Evolutionary conservation across 2,329 filamentous ascomycete species (phyloP), one percentile per base, ranked within the genome.

Genomic region (Xylaria sp.): DNA sequence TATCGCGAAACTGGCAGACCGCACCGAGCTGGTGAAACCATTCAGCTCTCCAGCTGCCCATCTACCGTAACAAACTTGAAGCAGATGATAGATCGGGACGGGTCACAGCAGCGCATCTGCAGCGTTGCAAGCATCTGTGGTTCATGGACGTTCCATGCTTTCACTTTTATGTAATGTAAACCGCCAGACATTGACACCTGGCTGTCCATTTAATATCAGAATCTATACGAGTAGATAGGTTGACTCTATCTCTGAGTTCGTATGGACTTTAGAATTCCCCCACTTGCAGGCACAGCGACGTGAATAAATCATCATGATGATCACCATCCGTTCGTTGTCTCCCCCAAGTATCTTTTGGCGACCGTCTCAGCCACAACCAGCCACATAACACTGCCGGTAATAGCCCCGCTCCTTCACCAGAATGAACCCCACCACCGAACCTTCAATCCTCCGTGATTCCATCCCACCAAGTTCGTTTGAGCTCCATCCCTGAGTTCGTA

Each of bases 401-500:
- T 11, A n/a, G 19, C 9, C 19, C 18, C 44, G 23, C 44, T 7
- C 16, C 10, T 16, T 47, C 37, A 13, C 39, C 16, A 11, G 39
- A 46, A 59, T 18, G 13, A 39, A 52, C 58, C 54, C 58, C 58
- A 50, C 57, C 57, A 59, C 23, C 23, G 23, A 30, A 19, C n/a
- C 8, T 54, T n/a, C 37, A 56, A 37, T 5, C 42, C 34, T 4
- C 5, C 23, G 23, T 30, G 23, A 30, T 30, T 30, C 23, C 23
- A 30, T 30, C 23, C 23, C 23, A 30, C 23, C 23, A 30, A 30
- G 16, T 16, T 16, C 16, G 1, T 46, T 16, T 37, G 35, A 42
- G 37, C 37, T 42, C 11, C 11, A 42, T 9, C 37, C 11, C 9
- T 10, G 11, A n/a, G 11, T 47, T 47, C 44, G 11, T 7, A 18